A percentile compares a stretch with the other conserved stretches of the same genome.
Evolutionary conservation across 352 stramenopile genomes (phyloP).

Genomic region (Pythium rishiriense): DNA sequence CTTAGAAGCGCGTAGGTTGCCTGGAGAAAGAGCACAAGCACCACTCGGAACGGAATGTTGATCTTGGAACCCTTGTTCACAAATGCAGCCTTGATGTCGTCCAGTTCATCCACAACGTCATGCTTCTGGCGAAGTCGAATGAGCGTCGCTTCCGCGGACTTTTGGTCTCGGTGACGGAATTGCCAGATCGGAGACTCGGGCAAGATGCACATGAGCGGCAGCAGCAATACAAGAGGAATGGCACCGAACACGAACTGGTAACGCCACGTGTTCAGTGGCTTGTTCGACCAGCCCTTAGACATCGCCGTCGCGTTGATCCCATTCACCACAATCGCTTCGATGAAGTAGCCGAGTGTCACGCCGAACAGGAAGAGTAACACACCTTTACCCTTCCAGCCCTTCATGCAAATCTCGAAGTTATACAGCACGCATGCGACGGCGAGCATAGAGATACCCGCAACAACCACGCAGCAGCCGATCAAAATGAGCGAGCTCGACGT

Average conservation of each 20-base stretch:
- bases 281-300: conserved; percentile 58
- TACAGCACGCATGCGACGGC: conserved; percentile 76
- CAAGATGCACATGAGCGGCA: conserved; percentile 59
- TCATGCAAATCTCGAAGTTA: conserved; percentile 89
- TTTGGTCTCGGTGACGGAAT: conserved; percentile 66
- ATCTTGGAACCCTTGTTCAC: conserved; percentile 59
- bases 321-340: conserved; percentile 74
- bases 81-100: conserved; percentile 66
- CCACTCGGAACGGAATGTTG: conserved; percentile 74
- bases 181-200: conserved; percentile 82
- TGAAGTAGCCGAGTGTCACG: conserved; percentile 67
- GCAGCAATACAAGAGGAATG: conserved; percentile 63
- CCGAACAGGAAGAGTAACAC: conserved; percentile 84
- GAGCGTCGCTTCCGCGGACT: conserved; percentile 63
- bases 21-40: conserved; percentile 63
- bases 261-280: conserved; percentile 74
- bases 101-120: conserved; percentile 77
- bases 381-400: conserved; percentile 85
- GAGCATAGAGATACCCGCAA: conserved; percentile 75
- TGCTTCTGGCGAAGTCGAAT: conserved; percentile 79
- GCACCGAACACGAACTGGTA: conserved; percentile 79
- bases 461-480: conserved; percentile 66
- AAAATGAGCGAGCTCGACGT: conserved; percentile 67
- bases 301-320: conserved; percentile 75
- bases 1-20: conserved; percentile 66